Base-by-base conservation (phyloP, 129 eudicot species). In the Saposhnikovia divaricata region DNA sequence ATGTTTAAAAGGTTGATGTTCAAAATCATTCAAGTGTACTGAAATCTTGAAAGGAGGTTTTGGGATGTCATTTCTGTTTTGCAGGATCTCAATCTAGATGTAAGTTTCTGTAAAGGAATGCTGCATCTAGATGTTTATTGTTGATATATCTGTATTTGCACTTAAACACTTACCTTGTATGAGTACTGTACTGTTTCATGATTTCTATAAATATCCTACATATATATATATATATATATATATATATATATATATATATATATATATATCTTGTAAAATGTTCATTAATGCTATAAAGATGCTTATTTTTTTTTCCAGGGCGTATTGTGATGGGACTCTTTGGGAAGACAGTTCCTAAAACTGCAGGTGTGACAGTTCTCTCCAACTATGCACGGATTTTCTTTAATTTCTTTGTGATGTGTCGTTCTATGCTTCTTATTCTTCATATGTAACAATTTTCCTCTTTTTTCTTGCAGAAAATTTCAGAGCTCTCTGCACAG, bases 401-500 rank as follows among this genome's bases (percentile, higher is more conserved):
- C 3, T 13, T 23, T 45, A 46, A 25, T 75, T 28, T 9, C 37
- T 66, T 79, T 63, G 16, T 74, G 42, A 11, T 46, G 51, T 59
- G 5, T 59, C 55, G 15, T 37, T 25, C 48, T 8, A 37, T 83
- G 28, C 4, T 9, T 61, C 43, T 31, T n/a, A 16, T 31, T 43
- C 39, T 78, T 79, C 13, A 15, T 51, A 4, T 23, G 69, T 71
- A 79, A 75, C 77, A 46, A 45, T 68, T 39, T 77, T 78, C 34
- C 10, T 23, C 61, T 46, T 75, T 57, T 50, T 10, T 6, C 61
- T 78, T 87, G 88, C 96, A 94, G 97, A 94, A 81, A 92, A 94
- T 74, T 94, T 94, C 81, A 86, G 96, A 89, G 97, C 98, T 31
- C 72, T 94, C 78, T 94, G 98, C 91, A 94, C 98, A 76, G 98